Base-by-base conservation (phyloP, 257 asterid species). In the Solanum neorickii region DNA sequence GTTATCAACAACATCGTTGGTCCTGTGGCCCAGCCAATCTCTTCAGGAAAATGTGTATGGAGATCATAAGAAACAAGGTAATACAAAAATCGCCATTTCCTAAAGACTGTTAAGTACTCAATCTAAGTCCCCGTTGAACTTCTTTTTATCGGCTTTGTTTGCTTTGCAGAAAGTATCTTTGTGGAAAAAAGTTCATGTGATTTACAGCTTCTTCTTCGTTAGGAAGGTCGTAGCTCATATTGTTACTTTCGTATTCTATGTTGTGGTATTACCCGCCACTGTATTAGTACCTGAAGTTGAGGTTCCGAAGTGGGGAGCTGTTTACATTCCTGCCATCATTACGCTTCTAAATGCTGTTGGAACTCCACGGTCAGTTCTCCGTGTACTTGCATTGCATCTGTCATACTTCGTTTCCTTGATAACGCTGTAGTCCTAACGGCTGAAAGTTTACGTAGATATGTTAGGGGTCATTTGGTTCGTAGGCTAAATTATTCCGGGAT, bases 1-100 rank as follows among this genome's bases (percentile, higher is more conserved):
- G 99, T 7, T 94, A 94, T 88, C 99, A 97, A 82, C 99, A 97
- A 78, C 99, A 95, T 83, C 98, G 99, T 31, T 97, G 99, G 99
- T 97, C 99, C 6, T 97, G 99, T 91, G 99, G 99, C 68, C 99
- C 99, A 9, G 99, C 99, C 42, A 97, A 97, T 90, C 93, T 97
- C 7, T 95, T 97, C 84, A 88, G 97, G 39, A 97, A 97, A 92
- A 95, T 97, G 99, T 76, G 93, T 29, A 66, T 91, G 59, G 99
- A 97, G 82, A 97, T 97, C 12, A 69, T 95, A 20, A 92, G 90
- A 88, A 97, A 97, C 89, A 94, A 95, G 98, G 99, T 97, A 85
- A 16, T 88, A 39, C 49, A 15, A 21, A 66, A 52, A 31, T 37
- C 68, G 2, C 47, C 27, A 74, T 33, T 80, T 80, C 42, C 7